Base-by-base conservation (phyloP, 441 rosid genomes). In the Croton laevigatus region DNA sequence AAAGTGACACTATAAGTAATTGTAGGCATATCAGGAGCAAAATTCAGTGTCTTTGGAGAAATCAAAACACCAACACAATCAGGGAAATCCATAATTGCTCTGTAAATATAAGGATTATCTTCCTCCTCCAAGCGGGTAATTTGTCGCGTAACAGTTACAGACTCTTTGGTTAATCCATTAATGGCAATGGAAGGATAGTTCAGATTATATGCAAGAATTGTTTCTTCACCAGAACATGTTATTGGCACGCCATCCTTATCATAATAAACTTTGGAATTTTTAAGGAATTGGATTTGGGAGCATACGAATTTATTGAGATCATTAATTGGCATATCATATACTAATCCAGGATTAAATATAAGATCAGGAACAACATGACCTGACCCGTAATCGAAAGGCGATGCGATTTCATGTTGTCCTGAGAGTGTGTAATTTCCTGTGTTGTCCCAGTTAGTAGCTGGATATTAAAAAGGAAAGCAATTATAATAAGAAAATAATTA, bases 381-480 rank as follows among this genome's bases (percentile, higher is more conserved):
- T 20, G 71, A 42, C 16, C 71, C 71, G 8, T 20, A 4, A 23
- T 68, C 71, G 17, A 55, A 68, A 0, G 71, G 71, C 5, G 38
- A 13, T 13, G 71, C 71, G 7, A 6, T 0, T 27, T 27, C 32
- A 6, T 27, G 4, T 4, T 6, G 0, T 3, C 48, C 49, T 0
- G 59, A 14, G 6, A 3, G 57, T 58, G 62, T 73, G 1, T 40
- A 49, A 13, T 27, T n/a, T 10, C 61, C 61, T 6, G 53, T 59
- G 11, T 73, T 73, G 34, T 73, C 71, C 0, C 8, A 5, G 3
- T 23, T 4, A 8, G 44, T n/a, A 36, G 76, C 76, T 73, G 66
- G 6, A 51, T 19, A 9, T 0, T 0, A 14, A 49, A 13, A 46
- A 37, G 3, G 44, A 42, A 12, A 55, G 32, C 2, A 27, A 27